These are phyloP conservation scores for Agaricales sp. DNA, from an alignment of 1,284 basidiomycete species.

Conservation along the genomic window DNA sequence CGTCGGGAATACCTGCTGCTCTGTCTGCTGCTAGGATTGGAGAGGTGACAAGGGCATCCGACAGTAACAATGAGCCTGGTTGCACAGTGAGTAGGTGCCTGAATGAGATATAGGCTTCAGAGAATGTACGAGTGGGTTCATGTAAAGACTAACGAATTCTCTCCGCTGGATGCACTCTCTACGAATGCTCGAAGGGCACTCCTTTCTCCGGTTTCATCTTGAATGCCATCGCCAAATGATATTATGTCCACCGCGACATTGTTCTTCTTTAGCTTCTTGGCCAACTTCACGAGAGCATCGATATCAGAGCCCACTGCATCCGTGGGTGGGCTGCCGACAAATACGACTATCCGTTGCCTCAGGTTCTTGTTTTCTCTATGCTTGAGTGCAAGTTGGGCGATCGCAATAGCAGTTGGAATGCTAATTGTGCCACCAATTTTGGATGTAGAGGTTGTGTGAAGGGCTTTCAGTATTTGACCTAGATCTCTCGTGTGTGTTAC, in stretches of 20 bases:
- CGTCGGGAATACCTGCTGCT: conserved; percentile 52
- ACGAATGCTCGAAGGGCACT: conserved; percentile 66
- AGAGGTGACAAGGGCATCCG: conserved; percentile 76
- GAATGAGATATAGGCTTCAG: neutral
- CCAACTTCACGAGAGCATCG: conserved; percentile 75
- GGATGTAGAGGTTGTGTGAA: conserved; percentile 52
- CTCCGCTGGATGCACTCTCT: conserved; percentile 65
- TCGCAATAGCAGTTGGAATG: conserved; percentile 83
- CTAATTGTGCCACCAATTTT: conserved; percentile 77
- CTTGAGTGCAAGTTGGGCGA: conserved; percentile 94
- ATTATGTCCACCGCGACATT: conserved; percentile 94
- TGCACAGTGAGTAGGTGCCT: conserved; percentile 83
- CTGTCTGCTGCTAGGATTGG: conserved; percentile 79
- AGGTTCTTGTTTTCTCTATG: conserved; percentile 42
- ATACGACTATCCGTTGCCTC: conserved; percentile 4
- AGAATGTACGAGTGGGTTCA: neutral
- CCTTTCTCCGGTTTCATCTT: conserved; percentile 35
- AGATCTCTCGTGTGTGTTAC: conserved; percentile 94
- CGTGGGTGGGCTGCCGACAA: conserved; percentile 70
- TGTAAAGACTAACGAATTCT: conserved; percentile 60
- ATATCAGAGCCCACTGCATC: conserved; percentile 58
- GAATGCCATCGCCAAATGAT: conserved; percentile 67
- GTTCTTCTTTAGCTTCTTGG: conserved; percentile 98
- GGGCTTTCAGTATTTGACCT: conserved; percentile 80
- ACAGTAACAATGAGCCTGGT: conserved; percentile 72